Evolutionary conservation across 1,284 basidiomycete species (phyloP).

Genomic region (Ustilago crameri): DNA sequence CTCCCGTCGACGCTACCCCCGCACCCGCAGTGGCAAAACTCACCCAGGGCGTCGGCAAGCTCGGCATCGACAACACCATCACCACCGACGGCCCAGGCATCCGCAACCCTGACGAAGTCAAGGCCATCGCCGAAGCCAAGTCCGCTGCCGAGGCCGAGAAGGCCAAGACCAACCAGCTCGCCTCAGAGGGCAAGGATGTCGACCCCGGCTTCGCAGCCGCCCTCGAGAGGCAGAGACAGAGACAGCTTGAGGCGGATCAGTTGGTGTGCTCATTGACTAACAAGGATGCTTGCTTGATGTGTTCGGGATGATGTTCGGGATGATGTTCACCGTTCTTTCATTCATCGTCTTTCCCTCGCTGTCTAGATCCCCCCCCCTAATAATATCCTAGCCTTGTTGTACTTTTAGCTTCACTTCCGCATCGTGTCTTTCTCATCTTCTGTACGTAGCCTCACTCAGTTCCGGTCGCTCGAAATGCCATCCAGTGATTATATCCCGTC

Average conservation of each 20-base stretch:
- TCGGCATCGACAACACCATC: constrained; percentile 63
- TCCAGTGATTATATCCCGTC: no score
- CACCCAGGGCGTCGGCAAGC: constrained; percentile 54
- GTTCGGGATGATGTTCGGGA: constrained; percentile 62
- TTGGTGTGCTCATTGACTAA: constrained; percentile 86
- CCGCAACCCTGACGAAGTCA: constrained; percentile 25
- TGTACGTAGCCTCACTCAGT: no score
- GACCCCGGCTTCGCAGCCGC: constrained; percentile 87
- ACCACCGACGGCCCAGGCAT: constrained; percentile 61
- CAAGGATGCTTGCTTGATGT: constrained; percentile 72
- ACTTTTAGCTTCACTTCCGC: no score
- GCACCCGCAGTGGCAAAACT: constrained; percentile 6
- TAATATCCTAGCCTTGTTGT: no score
- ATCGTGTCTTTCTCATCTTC: no score
- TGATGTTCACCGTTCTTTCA: no score
- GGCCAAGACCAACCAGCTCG: constrained; percentile 37
- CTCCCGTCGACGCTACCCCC: constrained; percentile 5
- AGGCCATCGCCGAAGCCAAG: constrained; percentile 69
- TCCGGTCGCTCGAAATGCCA: no score
- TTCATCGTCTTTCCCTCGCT: no score
- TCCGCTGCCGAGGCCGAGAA: constrained; percentile 73
- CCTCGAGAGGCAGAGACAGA: constrained; percentile 76
- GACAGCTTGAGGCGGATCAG: constrained; percentile 84
- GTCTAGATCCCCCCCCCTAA: no score
- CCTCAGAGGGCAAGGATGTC: constrained; percentile 63